Base-by-base conservation (phyloP, 371 early-diverging fungal genomes). In the Syncephalis plumigaleata region DNA sequence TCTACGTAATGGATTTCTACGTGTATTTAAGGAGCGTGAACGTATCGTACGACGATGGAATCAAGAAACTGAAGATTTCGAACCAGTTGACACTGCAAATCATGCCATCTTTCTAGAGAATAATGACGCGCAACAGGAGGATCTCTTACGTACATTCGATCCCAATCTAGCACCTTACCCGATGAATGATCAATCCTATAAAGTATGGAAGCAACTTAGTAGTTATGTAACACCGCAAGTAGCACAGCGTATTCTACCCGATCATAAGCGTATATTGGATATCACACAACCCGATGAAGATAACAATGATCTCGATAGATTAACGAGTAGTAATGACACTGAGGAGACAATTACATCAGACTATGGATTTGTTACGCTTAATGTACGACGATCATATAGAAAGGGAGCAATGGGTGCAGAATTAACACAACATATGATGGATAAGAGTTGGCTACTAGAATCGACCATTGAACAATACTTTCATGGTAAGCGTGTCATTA, bases 401-500 rank as follows among this genome's bases (percentile, higher is more conserved):
- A 44, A 56, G 9, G 77, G 78, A 7, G 82, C 89, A 1, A 59
- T 76, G 0, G 81, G 84, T 0, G 67, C 68, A 13, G 75, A 81
- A 40, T 54, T 81, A 0, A 87, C 87, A 20, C 70, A 71, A 44
- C 89, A 87, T 70, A 86, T 85, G 57, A 54, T 77, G 17, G 96
- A 96, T 68, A 92, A 93, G 62, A 81, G 81, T 38, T 91, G 83
- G 79, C 67, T 92, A 25, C 65, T 89, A 8, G 7, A 40, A 21
- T 18, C 40, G 21, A 18, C n/a, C 8, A 16, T 40, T 40, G n/a
- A 40, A 40, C 16, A 40, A 8, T 8, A 16, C 21, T 40, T 18
- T 40, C 4, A 40, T 40, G 40, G 40, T 40, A 40, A 40, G n/a
- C n/a, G n/a, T n/a, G n/a, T n/a, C n/a, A n/a, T n/a, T n/a, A n/a